Conservation (phyloP, 768 basidiomycete genomes). For the Xanthoconium stramineum region DNA sequence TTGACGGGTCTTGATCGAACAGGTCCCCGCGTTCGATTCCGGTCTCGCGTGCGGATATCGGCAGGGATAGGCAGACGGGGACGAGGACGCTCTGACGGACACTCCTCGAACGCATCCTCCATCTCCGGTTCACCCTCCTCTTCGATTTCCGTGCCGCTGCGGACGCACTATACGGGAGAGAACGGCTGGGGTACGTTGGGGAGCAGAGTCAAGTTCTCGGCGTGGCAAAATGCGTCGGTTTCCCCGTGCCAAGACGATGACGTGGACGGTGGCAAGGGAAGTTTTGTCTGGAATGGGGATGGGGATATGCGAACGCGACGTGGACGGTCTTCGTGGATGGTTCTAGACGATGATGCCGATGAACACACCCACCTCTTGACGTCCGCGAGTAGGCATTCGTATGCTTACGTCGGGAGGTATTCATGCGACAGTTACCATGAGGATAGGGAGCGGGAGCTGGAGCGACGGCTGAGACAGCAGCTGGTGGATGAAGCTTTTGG, state of each 20-base stretch:
- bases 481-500: conserved; percentile 56
- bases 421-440: conserved; percentile 16
- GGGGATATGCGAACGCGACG: neutral
- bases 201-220: conserved; percentile 44
- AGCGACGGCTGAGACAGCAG: conserved; percentile 40
- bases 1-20: conserved; percentile 8
- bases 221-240: conserved; percentile 6
- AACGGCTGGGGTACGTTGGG: conserved; percentile 63
- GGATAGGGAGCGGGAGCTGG: conserved; percentile 34
- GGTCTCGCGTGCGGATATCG: conserved; percentile 73
- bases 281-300: neutral
- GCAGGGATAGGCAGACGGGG: conserved; percentile 59
- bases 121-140: conserved; percentile 67
- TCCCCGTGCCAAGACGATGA: neutral
- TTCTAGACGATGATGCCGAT: conserved; percentile 16
- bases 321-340: conserved; percentile 4
- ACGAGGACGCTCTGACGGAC: conserved; percentile 24
- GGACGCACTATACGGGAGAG: conserved; percentile 49
- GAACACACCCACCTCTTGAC: conserved; percentile 42
- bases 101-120: conserved; percentile 35
- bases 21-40: conserved; percentile 54
- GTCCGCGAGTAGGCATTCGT: conserved; percentile 17
- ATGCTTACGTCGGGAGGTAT: conserved; percentile 19
- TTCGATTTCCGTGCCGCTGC: conserved; percentile 78
- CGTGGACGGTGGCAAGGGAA: neutral